These are phyloP conservation scores for Ceratocystis papillata DNA, from an alignment of 2,329 filamentous ascomycete species.

Conservation along the genomic window DNA sequence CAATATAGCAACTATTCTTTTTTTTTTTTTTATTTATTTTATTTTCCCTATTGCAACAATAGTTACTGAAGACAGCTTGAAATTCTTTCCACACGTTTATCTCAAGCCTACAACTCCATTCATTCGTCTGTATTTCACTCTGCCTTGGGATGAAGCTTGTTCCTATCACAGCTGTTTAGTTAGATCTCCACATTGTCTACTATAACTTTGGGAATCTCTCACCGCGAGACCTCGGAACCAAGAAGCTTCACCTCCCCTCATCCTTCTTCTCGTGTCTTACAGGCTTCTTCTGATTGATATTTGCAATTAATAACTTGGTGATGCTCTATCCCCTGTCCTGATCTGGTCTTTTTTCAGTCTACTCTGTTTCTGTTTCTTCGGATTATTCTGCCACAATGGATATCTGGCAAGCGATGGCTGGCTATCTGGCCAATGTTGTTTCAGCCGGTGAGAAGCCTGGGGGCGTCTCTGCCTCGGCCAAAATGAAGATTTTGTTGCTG, in stretches of 20 bases:
- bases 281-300: not conserved
- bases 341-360: not conserved
- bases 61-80: too few relatives aligned
- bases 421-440: conserved; percentile 92
- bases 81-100: too few relatives aligned
- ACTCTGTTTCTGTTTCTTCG: not conserved
- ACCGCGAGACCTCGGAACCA: not conserved
- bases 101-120: not conserved
- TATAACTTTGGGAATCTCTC: not conserved
- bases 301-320: not conserved
- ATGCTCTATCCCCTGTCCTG: not conserved
- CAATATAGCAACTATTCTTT: not conserved
- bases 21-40: not conserved
- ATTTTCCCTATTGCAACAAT: not conserved
- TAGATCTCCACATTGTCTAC: not conserved
- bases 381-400: conserved; percentile 55
- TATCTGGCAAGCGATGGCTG: conserved; percentile 79
- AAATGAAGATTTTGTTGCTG: conserved; percentile 96
- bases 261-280: not conserved
- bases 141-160: not conserved
- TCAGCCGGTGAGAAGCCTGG: conserved; percentile 33
- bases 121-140: not conserved
- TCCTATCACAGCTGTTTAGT: not conserved
- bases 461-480: conserved; percentile 63
- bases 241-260: not conserved